Evolutionary conservation across 805 yeast species (phyloP).

Genomic region (Kregervanrija fluxuum): DNA sequence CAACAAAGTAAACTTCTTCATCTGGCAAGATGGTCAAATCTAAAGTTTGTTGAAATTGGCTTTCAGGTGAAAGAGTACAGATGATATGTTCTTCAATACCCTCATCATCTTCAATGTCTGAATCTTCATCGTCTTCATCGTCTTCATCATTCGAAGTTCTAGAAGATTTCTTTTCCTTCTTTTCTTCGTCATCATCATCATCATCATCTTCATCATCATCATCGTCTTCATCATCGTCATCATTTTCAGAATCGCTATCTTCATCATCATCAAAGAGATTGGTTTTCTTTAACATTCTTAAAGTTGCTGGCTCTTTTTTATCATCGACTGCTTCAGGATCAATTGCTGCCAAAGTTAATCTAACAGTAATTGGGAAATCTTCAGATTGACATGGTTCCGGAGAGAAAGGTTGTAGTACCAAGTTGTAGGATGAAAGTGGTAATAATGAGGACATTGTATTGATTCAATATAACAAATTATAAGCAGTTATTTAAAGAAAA

Average conservation of each 20-base stretch:
- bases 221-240: constrained; percentile 38
- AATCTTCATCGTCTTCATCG: constrained; percentile 48
- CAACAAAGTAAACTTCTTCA: constrained; percentile 91
- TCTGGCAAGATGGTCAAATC: constrained; percentile 88
- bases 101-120: constrained; percentile 57
- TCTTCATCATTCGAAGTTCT: constrained; percentile 37
- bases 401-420: constrained; percentile 78
- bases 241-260: constrained; percentile 41
- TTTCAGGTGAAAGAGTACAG: constrained; percentile 84
- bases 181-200: constrained; percentile 25
- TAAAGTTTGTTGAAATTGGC: constrained; percentile 80
- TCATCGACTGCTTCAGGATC: constrained; percentile 86
- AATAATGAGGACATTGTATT: constrained; percentile 56
- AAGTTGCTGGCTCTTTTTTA: constrained; percentile 76
- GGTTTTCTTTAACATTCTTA: constrained; percentile 75
- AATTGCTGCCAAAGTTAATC: constrained; percentile 90
- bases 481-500: no score
- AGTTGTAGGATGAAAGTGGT: constrained; percentile 82
- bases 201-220: constrained; percentile 29
- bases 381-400: constrained; percentile 84
- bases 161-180: constrained; percentile 17
- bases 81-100: constrained; percentile 79
- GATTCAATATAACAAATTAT: neutral
- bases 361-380: constrained; percentile 82
- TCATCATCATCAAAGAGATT: constrained; percentile 34